Conservation (phyloP, 1,284 basidiomycete genomes). For the Termitomyces sp. region DNA sequence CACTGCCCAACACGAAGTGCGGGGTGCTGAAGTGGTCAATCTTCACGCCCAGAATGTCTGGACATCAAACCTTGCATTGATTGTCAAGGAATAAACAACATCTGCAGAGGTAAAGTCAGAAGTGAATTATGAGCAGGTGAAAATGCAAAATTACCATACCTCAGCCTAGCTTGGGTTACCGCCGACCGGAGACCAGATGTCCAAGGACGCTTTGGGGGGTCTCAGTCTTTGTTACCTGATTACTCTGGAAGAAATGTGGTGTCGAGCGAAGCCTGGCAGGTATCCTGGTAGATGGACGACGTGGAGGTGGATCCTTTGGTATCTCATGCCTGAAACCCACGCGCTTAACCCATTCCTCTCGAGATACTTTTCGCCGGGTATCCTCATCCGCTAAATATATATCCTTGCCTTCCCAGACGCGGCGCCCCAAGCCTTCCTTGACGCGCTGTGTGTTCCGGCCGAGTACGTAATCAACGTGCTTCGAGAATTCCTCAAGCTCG, state of each 20-base stretch:
- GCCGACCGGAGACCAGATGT: neutral
- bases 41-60: neutral
- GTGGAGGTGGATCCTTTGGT: neutral
- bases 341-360: constrained; percentile 27
- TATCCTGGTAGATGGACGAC: neutral
- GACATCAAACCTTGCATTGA: neutral
- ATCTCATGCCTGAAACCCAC: constrained; percentile 28
- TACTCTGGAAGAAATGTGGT: constrained; percentile 14
- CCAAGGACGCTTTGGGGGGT: neutral
- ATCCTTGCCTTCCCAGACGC: constrained; percentile 58
- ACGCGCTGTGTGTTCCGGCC: constrained; percentile 50
- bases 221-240: neutral
- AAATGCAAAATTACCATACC: neutral
- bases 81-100: neutral
- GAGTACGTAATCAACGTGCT: constrained; percentile 37
- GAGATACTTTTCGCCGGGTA: constrained; percentile 20
- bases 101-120: neutral
- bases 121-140: neutral
- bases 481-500: constrained; percentile 40
- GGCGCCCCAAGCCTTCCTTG: constrained; percentile 65
- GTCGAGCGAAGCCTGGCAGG: neutral
- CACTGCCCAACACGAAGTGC: neutral
- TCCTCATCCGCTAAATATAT: constrained; percentile 40
- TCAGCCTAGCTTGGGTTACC: neutral
- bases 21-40: neutral